phyloP scores from a whole-genome alignment of 208 protist species.

The Leishmania arabica region DNA sequence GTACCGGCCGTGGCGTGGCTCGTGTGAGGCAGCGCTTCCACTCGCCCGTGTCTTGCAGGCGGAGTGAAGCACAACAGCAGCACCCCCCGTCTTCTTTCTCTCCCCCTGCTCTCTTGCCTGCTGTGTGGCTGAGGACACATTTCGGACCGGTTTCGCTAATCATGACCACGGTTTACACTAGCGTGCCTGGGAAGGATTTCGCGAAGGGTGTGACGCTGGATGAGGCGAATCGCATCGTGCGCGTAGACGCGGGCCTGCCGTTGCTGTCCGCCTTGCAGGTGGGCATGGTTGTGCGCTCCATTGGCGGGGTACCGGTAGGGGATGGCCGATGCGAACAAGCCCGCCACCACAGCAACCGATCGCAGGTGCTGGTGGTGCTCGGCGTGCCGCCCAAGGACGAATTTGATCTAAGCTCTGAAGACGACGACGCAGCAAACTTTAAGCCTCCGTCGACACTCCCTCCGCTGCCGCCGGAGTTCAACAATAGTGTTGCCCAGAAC shows the following conservation, averaged over 20 bases:
- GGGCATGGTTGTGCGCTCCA: conserved; percentile 80
- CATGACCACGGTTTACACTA: conserved; percentile 57
- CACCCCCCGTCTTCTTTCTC: not conserved
- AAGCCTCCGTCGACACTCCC: conserved; percentile 46
- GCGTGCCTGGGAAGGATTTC: conserved; percentile 56
- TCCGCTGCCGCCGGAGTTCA: conserved; percentile 41
- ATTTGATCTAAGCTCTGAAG: conserved; percentile 82
- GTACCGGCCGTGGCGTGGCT: not conserved
- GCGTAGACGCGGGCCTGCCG: conserved; percentile 42
- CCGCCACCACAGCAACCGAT: conserved; percentile 41
- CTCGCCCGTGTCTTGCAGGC: not conserved
- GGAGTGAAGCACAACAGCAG: not conserved
- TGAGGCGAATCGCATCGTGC: conserved; percentile 50
- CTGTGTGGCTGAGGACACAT: not conserved
- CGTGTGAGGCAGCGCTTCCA: conserved; percentile 7
- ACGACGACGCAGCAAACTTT: conserved; percentile 62
- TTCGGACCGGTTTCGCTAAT: not conserved
- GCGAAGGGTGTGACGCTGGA: conserved; percentile 52
- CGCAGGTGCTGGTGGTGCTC: conserved; percentile 67
- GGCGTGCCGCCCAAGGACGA: conserved; percentile 49
- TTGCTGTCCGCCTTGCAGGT: conserved; percentile 39
- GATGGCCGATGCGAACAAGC: conserved; percentile 55
- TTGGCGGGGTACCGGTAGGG: conserved; percentile 66
- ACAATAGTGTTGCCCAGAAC: conserved; percentile 42
- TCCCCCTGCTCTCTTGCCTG: conserved; percentile 3